Conservation (phyloP, 306 rosid genomes). For the Canavalia ensiformis region DNA sequence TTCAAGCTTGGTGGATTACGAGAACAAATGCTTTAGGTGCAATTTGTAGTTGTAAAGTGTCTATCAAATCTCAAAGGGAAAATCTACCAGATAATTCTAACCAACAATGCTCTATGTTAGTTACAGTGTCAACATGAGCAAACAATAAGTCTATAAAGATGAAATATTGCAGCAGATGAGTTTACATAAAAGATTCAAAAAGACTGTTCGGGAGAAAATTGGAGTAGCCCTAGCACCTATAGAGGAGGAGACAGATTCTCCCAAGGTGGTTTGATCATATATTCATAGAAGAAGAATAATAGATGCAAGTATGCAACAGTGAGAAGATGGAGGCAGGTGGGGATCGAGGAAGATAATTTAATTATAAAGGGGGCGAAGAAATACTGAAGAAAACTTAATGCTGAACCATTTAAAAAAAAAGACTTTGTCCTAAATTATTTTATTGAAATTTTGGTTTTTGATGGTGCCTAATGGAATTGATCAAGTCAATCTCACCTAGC, state of each 20-base stretch:
- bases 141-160: not conserved
- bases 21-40: conserved; percentile 2
- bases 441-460: conserved; percentile 17
- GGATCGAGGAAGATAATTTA: not conserved
- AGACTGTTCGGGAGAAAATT: not conserved
- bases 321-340: not conserved
- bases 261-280: conserved; percentile 10
- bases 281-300: not conserved
- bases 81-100: not conserved
- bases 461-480: conserved; percentile 30
- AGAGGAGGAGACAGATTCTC: conserved; percentile 11
- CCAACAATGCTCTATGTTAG: not conserved
- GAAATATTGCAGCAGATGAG: not conserved
- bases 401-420: conserved; percentile 9
- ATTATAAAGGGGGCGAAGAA: not conserved
- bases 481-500: not conserved
- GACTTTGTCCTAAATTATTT: conserved; percentile 25
- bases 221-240: conserved; percentile 13
- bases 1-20: not conserved
- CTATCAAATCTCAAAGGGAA: not conserved
- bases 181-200: not conserved
- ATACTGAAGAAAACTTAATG: not conserved
- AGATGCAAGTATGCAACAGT: not conserved
- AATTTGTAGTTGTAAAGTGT: not conserved
- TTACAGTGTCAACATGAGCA: not conserved